Base-by-base conservation (phyloP, 2,329 filamentous ascomycete species). In the Fusarium subglutinans region DNA sequence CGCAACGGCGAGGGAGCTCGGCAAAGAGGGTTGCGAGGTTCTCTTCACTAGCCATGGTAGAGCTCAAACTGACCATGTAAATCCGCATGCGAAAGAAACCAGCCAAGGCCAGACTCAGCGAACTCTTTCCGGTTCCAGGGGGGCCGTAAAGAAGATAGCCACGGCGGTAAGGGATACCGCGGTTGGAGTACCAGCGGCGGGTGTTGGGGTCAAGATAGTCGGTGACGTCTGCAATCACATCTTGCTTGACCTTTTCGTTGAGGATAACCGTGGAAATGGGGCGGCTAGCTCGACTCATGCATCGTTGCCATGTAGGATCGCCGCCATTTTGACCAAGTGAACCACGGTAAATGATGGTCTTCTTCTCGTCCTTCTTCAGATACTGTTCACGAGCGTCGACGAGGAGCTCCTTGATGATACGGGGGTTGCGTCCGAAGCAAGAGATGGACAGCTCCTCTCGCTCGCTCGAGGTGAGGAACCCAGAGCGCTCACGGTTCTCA, bases 111-210 rank as follows among this genome's bases (percentile, higher is more conserved):
- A 94, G 87, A 72, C 89, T 91, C 3, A 94, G 86, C 51, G 90
- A 93, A 50, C 90, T 93, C 82, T 96, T 96, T 20, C 94, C 93
- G 0, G 93, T 95, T 37, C 94, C 93, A 0, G 93, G 93, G 0
- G 94, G 93, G 0, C 94, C 94, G 73, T 95, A 87, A 22, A 97
- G 90, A 0, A 97, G 88, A 78, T 96, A 97, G 0, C 94, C 95
- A 9, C 94, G 88, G 20, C 94, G 89, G 80, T 97, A 97, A 0
- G 95, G 94, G 37, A 97, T 96, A 2, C 94, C 94, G 12, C 94
- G 88, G 74, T 94, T 92, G 1, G 91, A 87, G 79, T 98, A 97
- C 94, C 94, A 97, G n/a, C 90, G 86, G 50, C 89, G 86, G 1
- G 90, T 92, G 18, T 84, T 82, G 0, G 90, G 90, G 70, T 90